Base-by-base conservation (phyloP, 805 yeast genomes). In the Barnettozyma siamensis region DNA sequence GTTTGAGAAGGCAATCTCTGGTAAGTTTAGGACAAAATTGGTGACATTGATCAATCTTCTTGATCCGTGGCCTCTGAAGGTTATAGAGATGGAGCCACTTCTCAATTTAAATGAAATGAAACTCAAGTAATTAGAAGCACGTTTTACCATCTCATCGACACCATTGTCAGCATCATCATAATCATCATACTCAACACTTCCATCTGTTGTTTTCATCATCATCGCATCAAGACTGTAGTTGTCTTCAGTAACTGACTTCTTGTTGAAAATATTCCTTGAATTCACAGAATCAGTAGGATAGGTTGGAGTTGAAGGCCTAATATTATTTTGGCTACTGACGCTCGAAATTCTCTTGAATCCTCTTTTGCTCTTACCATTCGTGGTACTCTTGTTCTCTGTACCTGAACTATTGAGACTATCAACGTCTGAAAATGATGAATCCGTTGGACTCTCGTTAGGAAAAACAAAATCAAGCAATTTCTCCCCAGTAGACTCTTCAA, bases 11-110 rank as follows among this genome's bases (percentile, higher is more conserved):
- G 64, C 60, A 38, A 86, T 61, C 3, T 64, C 64, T 3, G 96
- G 96, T 38, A 89, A 60, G 9, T 66, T 67, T 41, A 91, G 66
- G 6, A 69, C 72, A 49, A 91, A 79, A 49, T 84, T 76, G 39
- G 85, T 83, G 7, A 91, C 87, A 55, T 89, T 88, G 31, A 86
- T 73, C 42, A 91, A 63, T 49, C 82, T 76, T 51, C 75, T 66
- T 23, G 76, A 69, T 12, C 88, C 86, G 13, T 77, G 78, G 8
- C 93, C 95, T 58, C 78, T 77, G 62, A 86, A 86, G 37, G 95
- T 83, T 20, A 88, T 72, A 39, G 79, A 70, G 13, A 89, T 57
- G n/a, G 65, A 57, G 30, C 76, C 67, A n/a, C 70, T 59, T 28
- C 70, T 67, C 31, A 83, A 53, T 26, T 63, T 66, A 46, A 91